Evolutionary conservation across 441 rosid genomes (phyloP).

Genomic region (Erodium moschatum): DNA sequence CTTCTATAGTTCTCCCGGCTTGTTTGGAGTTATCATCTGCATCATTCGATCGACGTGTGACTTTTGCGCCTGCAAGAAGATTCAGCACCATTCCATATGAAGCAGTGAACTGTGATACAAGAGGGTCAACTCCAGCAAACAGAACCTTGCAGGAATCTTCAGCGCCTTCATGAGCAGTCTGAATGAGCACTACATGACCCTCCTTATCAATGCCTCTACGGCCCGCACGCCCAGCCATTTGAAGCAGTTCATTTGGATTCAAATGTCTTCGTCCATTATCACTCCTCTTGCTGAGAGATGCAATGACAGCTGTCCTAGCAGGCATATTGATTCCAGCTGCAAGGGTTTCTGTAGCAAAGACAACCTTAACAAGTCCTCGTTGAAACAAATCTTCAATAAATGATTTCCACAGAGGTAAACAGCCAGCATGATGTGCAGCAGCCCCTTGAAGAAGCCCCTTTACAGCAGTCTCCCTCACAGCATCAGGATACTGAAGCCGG

Average conservation of each 20-base stretch:
- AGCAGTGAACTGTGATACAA: constrained; percentile 89
- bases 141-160: constrained; percentile 84
- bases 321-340: constrained; percentile 99
- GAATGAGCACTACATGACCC: constrained; percentile 79
- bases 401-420: constrained; percentile 92
- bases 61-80: constrained; percentile 74
- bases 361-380: constrained; percentile 82
- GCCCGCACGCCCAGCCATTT: constrained; percentile 99
- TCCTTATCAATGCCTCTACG: constrained; percentile 83
- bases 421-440: constrained; percentile 97
- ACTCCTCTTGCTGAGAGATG: constrained; percentile 68
- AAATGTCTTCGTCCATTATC: constrained; percentile 57
- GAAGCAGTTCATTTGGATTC: constrained; percentile 78
- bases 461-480: constrained; percentile 73
- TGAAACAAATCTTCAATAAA: constrained; percentile 87
- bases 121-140: constrained; percentile 80
- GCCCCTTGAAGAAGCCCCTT: constrained; percentile 77
- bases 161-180: constrained; percentile 78
- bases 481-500: constrained; percentile 77
- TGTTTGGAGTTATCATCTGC: constrained; percentile 41
- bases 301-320: constrained; percentile 81
- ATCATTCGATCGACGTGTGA: constrained; percentile 48
- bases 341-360: constrained; percentile 93
- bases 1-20: constrained; percentile 78
- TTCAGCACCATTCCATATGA: constrained; percentile 96